phyloP scores from a whole-genome alignment of 345 rosid genomes.

The Gossypium turneri region DNA sequence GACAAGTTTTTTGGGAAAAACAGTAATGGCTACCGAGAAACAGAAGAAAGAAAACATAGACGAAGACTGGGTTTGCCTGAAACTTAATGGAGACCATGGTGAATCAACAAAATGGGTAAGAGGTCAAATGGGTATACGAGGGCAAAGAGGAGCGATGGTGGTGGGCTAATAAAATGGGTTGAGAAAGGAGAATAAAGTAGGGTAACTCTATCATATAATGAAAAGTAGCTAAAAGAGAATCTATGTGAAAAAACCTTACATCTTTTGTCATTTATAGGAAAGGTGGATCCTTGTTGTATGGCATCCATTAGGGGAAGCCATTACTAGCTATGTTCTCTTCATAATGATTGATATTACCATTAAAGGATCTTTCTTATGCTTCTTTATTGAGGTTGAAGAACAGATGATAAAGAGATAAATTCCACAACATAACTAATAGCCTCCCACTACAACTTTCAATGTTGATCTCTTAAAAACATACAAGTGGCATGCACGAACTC shows the following conservation, averaged over 20 bases:
- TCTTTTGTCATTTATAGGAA: constrained; percentile 23
- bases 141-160: constrained; percentile 9
- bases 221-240: constrained; percentile 32
- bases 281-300: constrained; percentile 20
- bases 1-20: constrained; percentile 39
- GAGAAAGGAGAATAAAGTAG: constrained; percentile 31
- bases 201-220: neutral
- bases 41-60: constrained; percentile 13
- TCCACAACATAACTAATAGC: constrained; percentile 9
- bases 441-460: constrained; percentile 1
- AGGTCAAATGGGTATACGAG: constrained; percentile 5
- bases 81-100: constrained; percentile 20
- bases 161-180: constrained; percentile 24
- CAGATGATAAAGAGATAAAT: constrained; percentile 16
- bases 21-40: constrained; percentile 9
- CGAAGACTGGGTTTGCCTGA: neutral
- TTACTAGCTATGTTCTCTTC: constrained; percentile 10
- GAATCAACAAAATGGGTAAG: constrained; percentile 12
- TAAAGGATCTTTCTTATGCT: neutral
- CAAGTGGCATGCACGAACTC: neutral
- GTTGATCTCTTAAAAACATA: neutral
- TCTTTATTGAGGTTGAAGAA: constrained; percentile 9
- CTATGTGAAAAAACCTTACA: constrained; percentile 12
- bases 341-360: constrained; percentile 8
- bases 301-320: constrained; percentile 1